These are phyloP conservation scores for Ascochyta fabae DNA, from an alignment of 2,329 filamentous ascomycete species.

Conservation along the genomic window DNA sequence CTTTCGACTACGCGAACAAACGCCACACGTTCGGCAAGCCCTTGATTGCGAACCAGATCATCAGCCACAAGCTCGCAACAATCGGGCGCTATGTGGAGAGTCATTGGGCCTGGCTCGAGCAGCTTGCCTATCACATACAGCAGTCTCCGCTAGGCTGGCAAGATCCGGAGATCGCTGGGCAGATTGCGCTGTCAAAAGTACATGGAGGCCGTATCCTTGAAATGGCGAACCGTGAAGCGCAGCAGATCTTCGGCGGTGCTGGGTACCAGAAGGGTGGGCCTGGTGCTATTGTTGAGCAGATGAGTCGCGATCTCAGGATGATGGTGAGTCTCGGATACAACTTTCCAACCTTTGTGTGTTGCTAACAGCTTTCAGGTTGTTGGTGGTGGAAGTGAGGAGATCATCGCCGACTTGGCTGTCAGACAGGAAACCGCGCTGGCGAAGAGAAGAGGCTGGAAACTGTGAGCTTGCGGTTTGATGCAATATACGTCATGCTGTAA, in stretches of 20 bases:
- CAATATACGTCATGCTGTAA: not conserved
- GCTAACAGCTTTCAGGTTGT: constrained; percentile 47
- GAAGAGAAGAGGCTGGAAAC: constrained; percentile 54
- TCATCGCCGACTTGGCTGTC: constrained; percentile 60
- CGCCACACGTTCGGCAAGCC: constrained; percentile 66
- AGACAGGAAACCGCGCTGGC: constrained; percentile 54
- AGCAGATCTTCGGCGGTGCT: constrained; percentile 62
- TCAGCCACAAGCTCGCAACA: constrained; percentile 65
- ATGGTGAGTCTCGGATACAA: constrained; percentile 52
- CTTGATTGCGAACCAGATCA: constrained; percentile 64
- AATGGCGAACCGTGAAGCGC: constrained; percentile 59
- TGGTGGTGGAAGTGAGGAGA: constrained; percentile 62
- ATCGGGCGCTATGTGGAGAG: constrained; percentile 66
- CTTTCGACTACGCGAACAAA: constrained; percentile 59
- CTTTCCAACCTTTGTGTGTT: not conserved
- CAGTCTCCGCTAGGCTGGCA: constrained; percentile 51
- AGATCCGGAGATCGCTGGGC: constrained; percentile 48
- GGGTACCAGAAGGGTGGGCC: constrained; percentile 60
- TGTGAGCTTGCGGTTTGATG: constrained; percentile 31
- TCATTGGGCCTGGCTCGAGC: constrained; percentile 67
- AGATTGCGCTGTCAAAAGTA: constrained; percentile 56
- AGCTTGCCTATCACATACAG: constrained; percentile 63
- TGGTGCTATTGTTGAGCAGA: constrained; percentile 60
- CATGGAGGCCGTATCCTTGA: constrained; percentile 59
- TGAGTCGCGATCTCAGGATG: constrained; percentile 60